Conservation (phyloP, 257 asterid genomes). For the Orobanche coerulescens region DNA sequence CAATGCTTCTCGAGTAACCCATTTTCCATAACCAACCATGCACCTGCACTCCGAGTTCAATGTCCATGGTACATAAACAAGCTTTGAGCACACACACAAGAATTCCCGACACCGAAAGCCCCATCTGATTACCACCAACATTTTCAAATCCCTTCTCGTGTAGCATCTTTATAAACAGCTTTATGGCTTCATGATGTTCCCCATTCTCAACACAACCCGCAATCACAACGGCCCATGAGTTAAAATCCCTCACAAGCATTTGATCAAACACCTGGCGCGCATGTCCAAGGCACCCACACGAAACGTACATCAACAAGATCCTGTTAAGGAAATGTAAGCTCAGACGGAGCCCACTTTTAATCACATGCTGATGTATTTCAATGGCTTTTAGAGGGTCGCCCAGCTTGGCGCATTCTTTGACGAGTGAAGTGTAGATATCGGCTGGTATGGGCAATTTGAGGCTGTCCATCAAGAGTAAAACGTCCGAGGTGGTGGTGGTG, state of each 20-base stretch:
- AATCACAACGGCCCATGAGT: slow-evolving; percentile 60
- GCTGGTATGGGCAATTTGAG: slow-evolving; percentile 41
- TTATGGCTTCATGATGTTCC: slow-evolving; percentile 26
- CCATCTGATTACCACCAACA: slow-evolving; percentile 24
- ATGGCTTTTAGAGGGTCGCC: slow-evolving; percentile 43
- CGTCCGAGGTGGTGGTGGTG: slow-evolving; percentile 48
- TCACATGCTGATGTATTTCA: slow-evolving; percentile 42
- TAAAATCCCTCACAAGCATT: slow-evolving; percentile 44
- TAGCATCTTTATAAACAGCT: slow-evolving; percentile 43
- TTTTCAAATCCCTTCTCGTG: slow-evolving; percentile 20
- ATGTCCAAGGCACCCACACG: slow-evolving; percentile 27
- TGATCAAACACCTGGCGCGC: slow-evolving; percentile 60
- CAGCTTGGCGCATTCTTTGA: slow-evolving; percentile 51
- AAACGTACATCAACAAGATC: slow-evolving; percentile 42
- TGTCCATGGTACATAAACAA: slow-evolving; percentile 33
- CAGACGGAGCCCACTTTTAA: slow-evolving; percentile 27
- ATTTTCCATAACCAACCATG: slow-evolving; percentile 62
- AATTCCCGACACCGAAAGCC: slow-evolving; percentile 41
- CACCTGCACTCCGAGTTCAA: slow-evolving; percentile 57
- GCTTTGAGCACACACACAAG: slow-evolving; percentile 56
- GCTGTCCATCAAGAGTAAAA: slow-evolving; percentile 52
- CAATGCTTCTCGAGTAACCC: slow-evolving; percentile 36
- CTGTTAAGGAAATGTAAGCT: slow-evolving; percentile 34
- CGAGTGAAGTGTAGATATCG: slow-evolving; percentile 47
- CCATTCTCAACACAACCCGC: slow-evolving; percentile 51